Base-by-base conservation (phyloP, 148 eudicot genomes). In the Beta vulgaris region DNA sequence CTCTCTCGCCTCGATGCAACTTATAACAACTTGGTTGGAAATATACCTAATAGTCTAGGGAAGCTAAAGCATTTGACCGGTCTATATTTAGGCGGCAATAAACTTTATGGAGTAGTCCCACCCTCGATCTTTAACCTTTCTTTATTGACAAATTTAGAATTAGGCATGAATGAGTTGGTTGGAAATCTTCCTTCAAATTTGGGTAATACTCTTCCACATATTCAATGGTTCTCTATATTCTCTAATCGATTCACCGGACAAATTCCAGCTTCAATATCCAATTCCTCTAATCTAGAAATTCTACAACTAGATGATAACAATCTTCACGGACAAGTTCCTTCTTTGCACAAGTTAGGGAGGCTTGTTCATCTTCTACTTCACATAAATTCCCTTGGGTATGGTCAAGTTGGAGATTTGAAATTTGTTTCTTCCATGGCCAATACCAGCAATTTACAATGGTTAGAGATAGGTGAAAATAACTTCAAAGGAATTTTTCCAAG, bases 401-500 rank as follows among this genome's bases (percentile, higher is more conserved):
- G 68, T 2, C 76, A 77, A 42, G 18, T 36, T 1, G 25, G 16
- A 48, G 86, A 87, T 51, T 46, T 84, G 66, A 29, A 34, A 1
- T 87, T 84, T 28, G 16, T 87, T 19, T 42, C 68, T 4, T 74
- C 86, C 6, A 71, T 87, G 10, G 51, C 40, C 43, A 84, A 87
- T 51, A 69, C 81, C 43, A 80, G 71, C 43, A 59, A 0, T 3
- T 75, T 84, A 34, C 9, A 19, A 3, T 0, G 0, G 0, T 8
- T 87, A 25, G 53, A 18, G 4, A 16, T 85, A 31, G 13, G n/a
- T 16, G 0, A 0, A 0, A 85, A 87, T 36, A 31, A 51, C 31
- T 79, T 85, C 59, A 73, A 76, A 31, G 89, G 87, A 39, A 34
- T 2, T 3, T 60, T 86, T 35, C 87, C 89, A 15, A 36, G 6